Evolutionary conservation across 495 filamentous ascomycete genomes (phyloP).

Genomic region (Aspergillus carlsbadensis): DNA sequence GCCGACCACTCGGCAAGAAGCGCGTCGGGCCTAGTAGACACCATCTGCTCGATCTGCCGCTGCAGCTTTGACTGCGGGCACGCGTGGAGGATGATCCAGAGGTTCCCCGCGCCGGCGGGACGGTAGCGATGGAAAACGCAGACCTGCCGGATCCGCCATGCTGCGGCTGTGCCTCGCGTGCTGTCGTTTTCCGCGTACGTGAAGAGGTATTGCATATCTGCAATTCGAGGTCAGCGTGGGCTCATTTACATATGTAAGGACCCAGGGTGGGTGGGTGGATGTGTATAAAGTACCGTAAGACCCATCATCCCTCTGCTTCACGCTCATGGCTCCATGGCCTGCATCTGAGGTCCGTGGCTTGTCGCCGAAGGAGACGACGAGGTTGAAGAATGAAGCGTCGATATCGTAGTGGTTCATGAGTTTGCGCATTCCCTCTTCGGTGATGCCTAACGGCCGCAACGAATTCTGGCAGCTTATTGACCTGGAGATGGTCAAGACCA

Average conservation of each 20-base stretch:
- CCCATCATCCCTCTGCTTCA: constrained; percentile 13
- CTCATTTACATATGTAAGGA: no score
- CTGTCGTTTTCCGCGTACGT: not conserved
- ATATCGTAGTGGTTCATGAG: constrained; percentile 13
- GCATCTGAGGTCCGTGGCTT: constrained; percentile 21
- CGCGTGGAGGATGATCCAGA: constrained; percentile 20
- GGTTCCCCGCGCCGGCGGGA: constrained; percentile 7
- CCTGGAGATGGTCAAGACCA: not conserved
- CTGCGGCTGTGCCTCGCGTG: not conserved
- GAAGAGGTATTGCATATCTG: no score
- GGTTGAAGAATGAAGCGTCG: constrained; percentile 11
- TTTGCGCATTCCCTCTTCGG: constrained; percentile 4
- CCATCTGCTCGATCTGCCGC: constrained; percentile 1
- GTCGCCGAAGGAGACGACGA: constrained; percentile 19
- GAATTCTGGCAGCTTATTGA: constrained; percentile 17
- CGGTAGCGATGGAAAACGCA: constrained; percentile 18
- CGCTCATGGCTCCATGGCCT: constrained; percentile 15
- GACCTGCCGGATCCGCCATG: constrained; percentile 19
- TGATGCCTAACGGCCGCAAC: constrained; percentile 12
- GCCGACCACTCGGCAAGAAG: not conserved
- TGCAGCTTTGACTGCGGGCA: constrained; percentile 7
- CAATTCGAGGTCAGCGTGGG: no score
- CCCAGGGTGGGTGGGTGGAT: no score
- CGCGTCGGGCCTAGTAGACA: not conserved
- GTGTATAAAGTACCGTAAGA: constrained; percentile 13